Conservation (phyloP, 371 early-diverging fungal species). For the Syncephalastrum racemosum region DNA sequence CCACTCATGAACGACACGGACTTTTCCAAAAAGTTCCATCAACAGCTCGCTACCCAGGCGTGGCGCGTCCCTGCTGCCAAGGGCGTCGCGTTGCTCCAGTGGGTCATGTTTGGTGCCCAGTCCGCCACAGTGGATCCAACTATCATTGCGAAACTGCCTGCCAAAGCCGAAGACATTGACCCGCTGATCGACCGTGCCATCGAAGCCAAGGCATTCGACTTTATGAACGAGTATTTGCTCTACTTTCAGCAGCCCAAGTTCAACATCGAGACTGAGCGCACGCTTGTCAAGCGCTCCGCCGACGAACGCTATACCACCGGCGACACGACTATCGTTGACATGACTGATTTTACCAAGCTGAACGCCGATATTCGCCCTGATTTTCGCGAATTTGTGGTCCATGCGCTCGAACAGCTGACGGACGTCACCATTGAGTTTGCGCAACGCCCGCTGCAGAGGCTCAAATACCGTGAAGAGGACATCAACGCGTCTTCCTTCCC, state of each 20-base stretch:
- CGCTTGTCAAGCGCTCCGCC: constrained; percentile 11
- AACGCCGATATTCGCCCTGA: constrained; percentile 42
- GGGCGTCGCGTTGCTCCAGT: constrained; percentile 68
- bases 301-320: constrained; percentile 6
- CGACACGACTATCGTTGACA: constrained; percentile 16
- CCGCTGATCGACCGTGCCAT: constrained; percentile 60
- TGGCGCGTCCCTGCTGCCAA: constrained; percentile 63
- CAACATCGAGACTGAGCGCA: constrained; percentile 30
- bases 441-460: constrained; percentile 55
- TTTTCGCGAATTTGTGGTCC: constrained; percentile 51
- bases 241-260: constrained; percentile 52
- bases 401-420: constrained; percentile 50
- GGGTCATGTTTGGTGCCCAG: constrained; percentile 59
- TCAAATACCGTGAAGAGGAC: constrained; percentile 78
- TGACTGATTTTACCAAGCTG: constrained; percentile 34
- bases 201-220: constrained; percentile 59
- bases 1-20: constrained; percentile 11
- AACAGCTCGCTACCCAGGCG: constrained; percentile 26
- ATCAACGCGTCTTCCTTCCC: constrained; percentile 24
- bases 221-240: constrained; percentile 67
- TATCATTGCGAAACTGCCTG: constrained; percentile 46
- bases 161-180: constrained; percentile 60
- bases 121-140: constrained; percentile 41
- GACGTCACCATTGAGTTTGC: constrained; percentile 52
- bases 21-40: constrained; percentile 27